phyloP scores from a whole-genome alignment of 805 yeast species.

The Huiozyma sinensis region DNA sequence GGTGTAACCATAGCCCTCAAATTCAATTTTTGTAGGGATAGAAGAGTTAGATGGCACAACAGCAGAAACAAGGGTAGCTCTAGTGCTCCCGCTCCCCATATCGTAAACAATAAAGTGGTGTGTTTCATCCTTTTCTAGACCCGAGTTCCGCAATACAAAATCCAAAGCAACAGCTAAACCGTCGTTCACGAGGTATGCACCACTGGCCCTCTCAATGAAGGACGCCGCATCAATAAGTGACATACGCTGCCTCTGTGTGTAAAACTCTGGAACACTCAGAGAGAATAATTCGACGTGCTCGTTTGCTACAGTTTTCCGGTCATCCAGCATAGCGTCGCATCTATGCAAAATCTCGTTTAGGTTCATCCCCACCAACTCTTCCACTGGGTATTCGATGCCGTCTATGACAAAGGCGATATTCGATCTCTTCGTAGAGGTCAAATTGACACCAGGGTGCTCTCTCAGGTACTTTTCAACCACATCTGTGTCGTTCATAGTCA shows the following conservation, averaged over 20 bases:
- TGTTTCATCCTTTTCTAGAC: slow-evolving; percentile 9
- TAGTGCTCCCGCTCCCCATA: slow-evolving; percentile 86
- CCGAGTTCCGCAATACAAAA: slow-evolving; percentile 38
- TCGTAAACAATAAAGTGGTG: slow-evolving; percentile 68
- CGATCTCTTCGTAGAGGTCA: slow-evolving; percentile 36
- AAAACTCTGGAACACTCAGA: slow-evolving; percentile 68
- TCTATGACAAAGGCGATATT: slow-evolving; percentile 49
- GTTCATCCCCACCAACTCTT: slow-evolving; percentile 80
- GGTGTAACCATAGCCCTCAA: slow-evolving; percentile 57
- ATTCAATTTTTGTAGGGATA: slow-evolving; percentile 39
- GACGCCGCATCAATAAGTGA: slow-evolving; percentile 63
- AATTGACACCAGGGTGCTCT: slow-evolving; percentile 51
- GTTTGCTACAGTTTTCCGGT: slow-evolving; percentile 39
- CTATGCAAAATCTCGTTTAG: slow-evolving; percentile 53
- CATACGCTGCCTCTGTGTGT: slow-evolving; percentile 50
- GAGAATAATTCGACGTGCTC: slow-evolving; percentile 51
- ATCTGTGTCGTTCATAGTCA: slow-evolving; percentile 34
- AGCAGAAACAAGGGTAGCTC: slow-evolving; percentile 70
- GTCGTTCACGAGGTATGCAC: slow-evolving; percentile 64
- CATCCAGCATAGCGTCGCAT: slow-evolving; percentile 51
- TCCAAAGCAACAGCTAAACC: slow-evolving; percentile 87
- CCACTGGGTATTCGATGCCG: slow-evolving; percentile 44
- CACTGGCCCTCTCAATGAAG: slow-evolving; percentile 48
- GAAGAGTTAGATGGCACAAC: slow-evolving; percentile 34
- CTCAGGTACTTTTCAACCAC: slow-evolving; percentile 37